phyloP scores from a whole-genome alignment of 176 grass and related monocot species.

The Paspalum vaginatum region DNA sequence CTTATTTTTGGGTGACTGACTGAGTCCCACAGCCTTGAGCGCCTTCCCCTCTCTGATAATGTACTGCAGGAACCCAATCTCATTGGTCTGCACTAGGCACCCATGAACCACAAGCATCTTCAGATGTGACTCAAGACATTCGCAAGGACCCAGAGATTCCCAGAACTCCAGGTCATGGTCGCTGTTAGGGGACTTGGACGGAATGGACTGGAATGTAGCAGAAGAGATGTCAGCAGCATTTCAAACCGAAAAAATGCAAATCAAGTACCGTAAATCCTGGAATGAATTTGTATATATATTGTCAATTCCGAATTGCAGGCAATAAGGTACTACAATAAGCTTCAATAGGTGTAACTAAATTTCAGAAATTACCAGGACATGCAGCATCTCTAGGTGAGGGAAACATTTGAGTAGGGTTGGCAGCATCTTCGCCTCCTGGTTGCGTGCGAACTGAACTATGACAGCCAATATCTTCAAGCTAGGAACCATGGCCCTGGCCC shows the following conservation, averaged over 20 bases:
- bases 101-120: constrained; percentile 2
- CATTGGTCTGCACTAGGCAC: background rate
- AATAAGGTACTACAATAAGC: background rate
- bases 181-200: background rate
- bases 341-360: background rate
- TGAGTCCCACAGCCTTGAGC: background rate
- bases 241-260: background rate
- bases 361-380: constrained; percentile 26
- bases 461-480: constrained; percentile 38
- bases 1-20: constrained; percentile 1
- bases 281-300: background rate
- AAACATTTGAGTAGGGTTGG: constrained; percentile 39
- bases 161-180: constrained; percentile 6
- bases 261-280: background rate
- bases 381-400: constrained; percentile 33
- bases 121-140: constrained; percentile 45
- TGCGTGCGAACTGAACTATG: constrained; percentile 20
- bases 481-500: background rate
- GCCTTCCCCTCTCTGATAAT: constrained; percentile 14
- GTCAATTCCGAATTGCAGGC: background rate
- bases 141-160: background rate
- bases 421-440: constrained; percentile 31
- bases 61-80: constrained; percentile 11
- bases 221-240: constrained; percentile 16
- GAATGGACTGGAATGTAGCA: constrained; percentile 13